Base-by-base conservation (phyloP, 2,329 filamentous ascomycete species). In the Tolypocladium guangdongense region DNA sequence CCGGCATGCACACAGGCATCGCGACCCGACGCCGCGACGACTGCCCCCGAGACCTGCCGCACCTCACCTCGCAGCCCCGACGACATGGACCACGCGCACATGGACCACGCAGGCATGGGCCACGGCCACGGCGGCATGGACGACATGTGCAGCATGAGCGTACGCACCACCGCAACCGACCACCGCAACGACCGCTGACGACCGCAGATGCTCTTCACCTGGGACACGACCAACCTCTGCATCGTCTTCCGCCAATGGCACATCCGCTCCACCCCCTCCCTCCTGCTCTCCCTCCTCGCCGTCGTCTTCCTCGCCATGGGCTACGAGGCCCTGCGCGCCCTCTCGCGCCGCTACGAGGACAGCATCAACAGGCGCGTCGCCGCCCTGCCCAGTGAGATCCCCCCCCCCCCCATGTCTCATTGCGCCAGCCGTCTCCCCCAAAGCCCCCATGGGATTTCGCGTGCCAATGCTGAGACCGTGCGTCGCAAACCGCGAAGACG, bases 191-290 rank as follows among this genome's bases (percentile, higher is more conserved):
- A 10, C 7, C 22, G 47, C 47, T 53, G 22, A 32, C 16, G 27
- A 35, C 27, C 49, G 22, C 61, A 96, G 90, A 97, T 96, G 92
- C 83, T 97, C 60, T 99, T 99, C 76, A 97, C 90, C 57, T 99
- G 92, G 92, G 83, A 90, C 69, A 92, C 91, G 3, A 82, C 78
- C 54, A 87, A 97, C 73, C 88, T 99, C 59, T 99, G 93, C 79
- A 95, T 99, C 71, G 82, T 99, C 70, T 99, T 97, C 78, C 80
- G 79, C 62, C 83, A 85, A 71, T 99, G 93, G 93, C 91, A 88
- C 72, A 74, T 99, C 69, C 84, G 80, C 57, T 84, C 85, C 56
- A 84, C 84, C 3, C 64, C 81, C 51, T 87, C 87, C 36, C 85
- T 99, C 54, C 63, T 96, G 68, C 69, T 90, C 64, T 96, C 92